A percentile compares a stretch with the other conserved stretches of the same genome.
phyloP scores from a whole-genome alignment of 768 basidiomycete species.

The Amanita jacksonii region DNA sequence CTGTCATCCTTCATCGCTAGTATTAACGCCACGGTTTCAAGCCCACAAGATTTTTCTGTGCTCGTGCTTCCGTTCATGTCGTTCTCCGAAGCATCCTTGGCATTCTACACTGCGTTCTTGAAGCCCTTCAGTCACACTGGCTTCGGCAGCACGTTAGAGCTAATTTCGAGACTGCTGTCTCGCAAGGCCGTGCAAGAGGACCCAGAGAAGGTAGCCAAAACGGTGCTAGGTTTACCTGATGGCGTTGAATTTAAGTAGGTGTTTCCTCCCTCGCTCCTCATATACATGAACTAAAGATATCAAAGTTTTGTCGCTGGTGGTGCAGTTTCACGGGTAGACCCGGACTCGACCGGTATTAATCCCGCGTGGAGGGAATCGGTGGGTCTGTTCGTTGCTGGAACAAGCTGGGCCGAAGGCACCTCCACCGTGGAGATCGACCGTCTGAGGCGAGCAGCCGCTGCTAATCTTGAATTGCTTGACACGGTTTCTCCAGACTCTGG shows the following conservation, averaged over 20 bases:
- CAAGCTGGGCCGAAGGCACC: neutral
- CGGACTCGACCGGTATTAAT: neutral
- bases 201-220: neutral
- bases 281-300: constrained; percentile 11
- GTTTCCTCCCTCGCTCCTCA: neutral
- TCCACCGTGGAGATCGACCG: neutral
- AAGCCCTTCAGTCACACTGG: too few species aligned
- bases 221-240: neutral
- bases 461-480: neutral
- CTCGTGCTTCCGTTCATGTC: neutral
- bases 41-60: neutral
- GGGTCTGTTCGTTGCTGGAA: neutral
- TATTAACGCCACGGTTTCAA: neutral
- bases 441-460: neutral
- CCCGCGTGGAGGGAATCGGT: neutral
- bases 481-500: neutral
- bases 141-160: neutral
- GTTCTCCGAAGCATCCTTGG: too few species aligned
- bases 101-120: neutral
- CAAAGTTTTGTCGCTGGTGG: constrained; percentile 31
- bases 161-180: neutral
- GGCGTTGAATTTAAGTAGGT: neutral
- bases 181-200: neutral
- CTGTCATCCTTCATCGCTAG: neutral
- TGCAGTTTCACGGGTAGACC: neutral